These are phyloP conservation scores for Melanogaster broomeanus DNA, from an alignment of 768 basidiomycete species.

Conservation along the genomic window DNA sequence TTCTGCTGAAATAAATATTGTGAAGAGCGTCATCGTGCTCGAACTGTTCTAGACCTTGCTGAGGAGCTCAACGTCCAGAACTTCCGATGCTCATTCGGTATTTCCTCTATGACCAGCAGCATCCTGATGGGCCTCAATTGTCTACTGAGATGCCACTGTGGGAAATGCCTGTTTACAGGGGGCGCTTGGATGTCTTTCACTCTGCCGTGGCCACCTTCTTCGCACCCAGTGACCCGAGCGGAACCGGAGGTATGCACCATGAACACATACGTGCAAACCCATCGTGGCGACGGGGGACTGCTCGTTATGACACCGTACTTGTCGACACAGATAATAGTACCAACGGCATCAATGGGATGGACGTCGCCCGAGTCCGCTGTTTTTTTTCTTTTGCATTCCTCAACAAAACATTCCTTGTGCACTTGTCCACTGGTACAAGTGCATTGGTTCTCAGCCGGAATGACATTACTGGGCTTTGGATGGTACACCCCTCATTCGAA, in stretches of 20 bases:
- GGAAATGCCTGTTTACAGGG: conserved; percentile 11
- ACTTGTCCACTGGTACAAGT: conserved; percentile 1
- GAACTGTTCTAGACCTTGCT: background rate
- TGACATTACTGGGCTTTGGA: conserved; percentile 9
- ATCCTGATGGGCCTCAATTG: background rate
- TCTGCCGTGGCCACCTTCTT: conserved; percentile 2
- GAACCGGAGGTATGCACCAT: conserved; percentile 6
- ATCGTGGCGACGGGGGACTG: background rate
- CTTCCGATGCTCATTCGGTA: background rate
- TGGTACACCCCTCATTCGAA: background rate
- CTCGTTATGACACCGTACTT: conserved; percentile 9
- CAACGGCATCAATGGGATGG: background rate
- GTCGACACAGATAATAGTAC: background rate
- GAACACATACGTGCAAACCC: conserved; percentile 1
- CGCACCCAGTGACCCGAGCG: conserved; percentile 6
- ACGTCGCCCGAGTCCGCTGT: background rate
- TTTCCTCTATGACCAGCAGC: conserved; percentile 5
- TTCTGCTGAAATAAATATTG: background rate
- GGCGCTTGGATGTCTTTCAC: background rate
- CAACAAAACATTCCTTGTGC: background rate
- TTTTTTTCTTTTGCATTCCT: conserved; percentile 6
- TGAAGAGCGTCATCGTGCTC: background rate
- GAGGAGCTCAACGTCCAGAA: background rate
- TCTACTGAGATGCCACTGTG: conserved; percentile 1
- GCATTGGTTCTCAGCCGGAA: conserved; percentile 1